Base-by-base conservation (phyloP, 768 basidiomycete genomes). In the Neoboletus brunneissimus region DNA sequence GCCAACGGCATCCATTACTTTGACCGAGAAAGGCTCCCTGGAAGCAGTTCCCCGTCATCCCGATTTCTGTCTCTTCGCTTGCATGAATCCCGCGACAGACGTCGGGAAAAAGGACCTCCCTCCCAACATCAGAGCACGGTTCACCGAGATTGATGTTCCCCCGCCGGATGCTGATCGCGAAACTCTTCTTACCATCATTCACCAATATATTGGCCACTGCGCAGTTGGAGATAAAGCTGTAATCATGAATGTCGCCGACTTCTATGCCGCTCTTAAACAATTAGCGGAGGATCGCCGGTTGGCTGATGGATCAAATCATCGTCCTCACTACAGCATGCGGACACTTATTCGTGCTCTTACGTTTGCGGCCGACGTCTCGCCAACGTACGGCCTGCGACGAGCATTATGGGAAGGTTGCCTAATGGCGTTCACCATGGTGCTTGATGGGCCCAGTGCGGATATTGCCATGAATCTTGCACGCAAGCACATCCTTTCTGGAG, bases 41-140 rank as follows among this genome's bases (percentile, higher is more conserved):
- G 91, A 94, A 63, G 89, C 91, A 2, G 81, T 98, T 29, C 87
- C 88, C 48, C 88, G 97, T 0, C 97, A 99, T 70, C 86, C 93
- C 18, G 88, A 96, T 64, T 99, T 99, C 76, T 89, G 96, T 20
- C 79, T 98, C 5, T 98, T 98, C 66, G 94, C 94, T 5, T 99
- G 97, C 70, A 99, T 99, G 97, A 99, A 99, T 67, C 97, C 97
- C 5, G 97, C 97, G 0, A 99, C 95, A 4, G 97, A 99, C 64
- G 90, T 98, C 15, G 97, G 97, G 34, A 99, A 98, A 77, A 97
- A 94, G 65, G 96, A 98, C 65, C 85, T 99, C 0, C 92, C 94
- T 18, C 87, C 91, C 5, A 88, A 88, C 64, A 90, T 98, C 48
- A 86, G 95, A 35, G 83, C 88, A 11, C 85, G 90, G 31, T 98